Percentiles rank a stretch among this genome's conserved stretches.
These are phyloP conservation scores for Casuarina equisetifolia DNA, from an alignment of 306 rosid species.

Conservation along the genomic window DNA sequence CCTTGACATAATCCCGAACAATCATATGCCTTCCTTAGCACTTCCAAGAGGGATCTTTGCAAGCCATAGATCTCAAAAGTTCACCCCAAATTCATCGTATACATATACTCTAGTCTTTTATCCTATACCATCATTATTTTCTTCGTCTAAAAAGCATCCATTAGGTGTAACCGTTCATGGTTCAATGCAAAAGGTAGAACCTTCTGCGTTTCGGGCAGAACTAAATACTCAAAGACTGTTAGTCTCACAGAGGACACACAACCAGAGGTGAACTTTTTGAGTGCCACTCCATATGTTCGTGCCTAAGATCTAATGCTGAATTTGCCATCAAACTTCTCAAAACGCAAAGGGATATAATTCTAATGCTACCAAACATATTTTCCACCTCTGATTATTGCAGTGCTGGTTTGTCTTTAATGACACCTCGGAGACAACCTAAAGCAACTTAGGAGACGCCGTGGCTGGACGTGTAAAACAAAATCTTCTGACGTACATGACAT, in stretches of 20 bases:
- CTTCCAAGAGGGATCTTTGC: not conserved
- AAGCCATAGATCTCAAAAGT: not conserved
- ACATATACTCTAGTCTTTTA: not conserved
- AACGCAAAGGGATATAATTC: too few species aligned
- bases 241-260: not conserved
- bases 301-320: not conserved
- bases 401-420: not conserved
- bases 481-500: not conserved
- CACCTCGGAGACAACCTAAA: not conserved
- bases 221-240: not conserved
- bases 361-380: not conserved
- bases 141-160: not conserved
- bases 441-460: not conserved
- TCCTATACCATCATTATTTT: not conserved
- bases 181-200: not conserved
- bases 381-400: not conserved
- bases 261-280: not conserved
- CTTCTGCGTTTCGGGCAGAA: not conserved
- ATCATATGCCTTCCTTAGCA: not conserved
- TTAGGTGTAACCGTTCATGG: not conserved
- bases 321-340: not conserved
- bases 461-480: not conserved
- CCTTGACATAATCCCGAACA: not conserved
- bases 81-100: not conserved
- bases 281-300: not conserved